Base-by-base conservation (phyloP, 768 basidiomycete species). In the Holtermannia corniformis region DNA sequence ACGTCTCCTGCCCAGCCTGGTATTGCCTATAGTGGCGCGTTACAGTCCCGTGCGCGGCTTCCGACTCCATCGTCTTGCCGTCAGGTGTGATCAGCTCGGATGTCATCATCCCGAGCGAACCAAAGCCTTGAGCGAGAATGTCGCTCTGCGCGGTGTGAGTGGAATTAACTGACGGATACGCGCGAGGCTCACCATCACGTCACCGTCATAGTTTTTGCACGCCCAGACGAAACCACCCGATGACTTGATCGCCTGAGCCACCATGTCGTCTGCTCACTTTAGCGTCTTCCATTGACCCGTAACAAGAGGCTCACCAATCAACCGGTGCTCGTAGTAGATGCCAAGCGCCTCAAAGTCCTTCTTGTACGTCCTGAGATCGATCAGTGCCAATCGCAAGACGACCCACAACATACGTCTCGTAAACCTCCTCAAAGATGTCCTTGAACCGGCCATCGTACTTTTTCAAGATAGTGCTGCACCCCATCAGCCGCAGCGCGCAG, bases 391-490 rank as follows among this genome's bases (percentile, higher is more conserved):
- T 41, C 26, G 24, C 14, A 12, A 25, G 13, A 49, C 4, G 21
- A 7, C 13, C 19, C 26, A 2, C 10, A 23, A 51, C 69, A 40
- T 46, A 75, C 78, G 76, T 64, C 5, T 93, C 87, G 72, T 89
- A 99, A 64, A 96, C 84, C 65, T 95, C 90, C 73, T 96, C 83
- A 83, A 99, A 95, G 70, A 93, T 91, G 65, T 99, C 95, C 78
- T 99, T 99, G 82, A 97, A 99, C 25, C 92, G 82, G 42, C 95
- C 95, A 67, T 97, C 95, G 72, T 99, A 99, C 70, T 85, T 91
- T 53, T 74, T 72, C 59, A 74, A 52, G 53, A 74, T 74, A 22
- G 73, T 74, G 65, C 69, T 72, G 50, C 4, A 20, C 3, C 11
- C 57, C 52, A 61, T 50, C 50, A 14, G 40, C 44, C 1, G 14